phyloP scores from a whole-genome alignment of 345 rosid genomes.

The sweet orange (Citrus sinensis) region DNA sequence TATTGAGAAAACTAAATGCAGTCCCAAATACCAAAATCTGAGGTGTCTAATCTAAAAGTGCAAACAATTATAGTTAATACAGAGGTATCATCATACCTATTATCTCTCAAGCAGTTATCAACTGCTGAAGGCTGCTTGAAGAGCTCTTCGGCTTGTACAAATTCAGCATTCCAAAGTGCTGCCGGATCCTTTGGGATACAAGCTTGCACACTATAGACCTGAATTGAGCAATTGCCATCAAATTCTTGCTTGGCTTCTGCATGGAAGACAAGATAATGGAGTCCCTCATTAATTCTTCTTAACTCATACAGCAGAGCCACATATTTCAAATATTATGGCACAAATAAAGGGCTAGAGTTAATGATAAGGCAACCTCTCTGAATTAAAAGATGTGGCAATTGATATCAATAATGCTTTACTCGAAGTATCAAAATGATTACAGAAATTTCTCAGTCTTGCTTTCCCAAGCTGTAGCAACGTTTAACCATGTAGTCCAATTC shows the following conservation, averaged over 20 bases:
- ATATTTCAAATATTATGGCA: not conserved
- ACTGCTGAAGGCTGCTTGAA: constrained; percentile 49
- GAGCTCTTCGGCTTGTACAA: constrained; percentile 86
- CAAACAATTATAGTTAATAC: not conserved
- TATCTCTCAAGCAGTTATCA: constrained; percentile 86
- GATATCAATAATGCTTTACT: not conserved
- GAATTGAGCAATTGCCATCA: constrained; percentile 57
- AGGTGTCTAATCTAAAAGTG: not conserved
- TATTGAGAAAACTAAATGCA: not conserved
- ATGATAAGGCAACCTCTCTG: not conserved
- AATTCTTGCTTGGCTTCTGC: constrained; percentile 83
- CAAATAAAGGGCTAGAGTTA: not conserved
- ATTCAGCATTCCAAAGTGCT: constrained; percentile 81
- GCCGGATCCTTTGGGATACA: constrained; percentile 81
- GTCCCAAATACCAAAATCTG: not conserved
- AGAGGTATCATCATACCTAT: constrained; percentile 47
- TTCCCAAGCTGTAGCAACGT: not conserved
- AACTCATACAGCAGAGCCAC: not conserved
- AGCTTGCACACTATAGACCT: constrained; percentile 84
- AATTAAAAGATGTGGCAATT: not conserved
- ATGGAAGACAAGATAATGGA: constrained; percentile 13
- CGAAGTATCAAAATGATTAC: not conserved
- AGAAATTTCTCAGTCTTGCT: not conserved
- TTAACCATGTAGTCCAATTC: not conserved
- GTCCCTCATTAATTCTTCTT: not conserved